Evolutionary conservation across 371 early-diverging fungal species (phyloP), one percentile per base, ranked within the genome.

Genomic region (Choanephora cucurbitarum): DNA sequence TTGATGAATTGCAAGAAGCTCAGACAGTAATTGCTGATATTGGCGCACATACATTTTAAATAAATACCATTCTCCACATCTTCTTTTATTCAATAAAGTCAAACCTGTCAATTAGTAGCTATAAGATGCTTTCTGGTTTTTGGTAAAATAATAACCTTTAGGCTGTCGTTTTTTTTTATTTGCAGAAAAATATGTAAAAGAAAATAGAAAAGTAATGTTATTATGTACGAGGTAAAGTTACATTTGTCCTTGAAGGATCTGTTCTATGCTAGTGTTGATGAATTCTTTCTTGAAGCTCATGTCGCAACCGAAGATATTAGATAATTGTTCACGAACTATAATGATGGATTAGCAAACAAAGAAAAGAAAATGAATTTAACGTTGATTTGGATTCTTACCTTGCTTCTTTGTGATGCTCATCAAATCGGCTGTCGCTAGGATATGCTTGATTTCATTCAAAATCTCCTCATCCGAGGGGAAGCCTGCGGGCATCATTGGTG

Each of bases 181-280:
- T 28, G 3, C 5, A 7, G 7, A 7, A 7, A 28, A 28, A 28
- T 3, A 28, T 28, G 7, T 28, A 44, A 22, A 44, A 44, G 23
- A 22, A 44, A 21, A 8, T 19, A 21, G n/a, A n/a, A n/a, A n/a
- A n/a, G 1, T 21, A 28, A 11, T 15, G n/a, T 46, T 46, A 10
- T 22, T 33, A 48, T 48, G 19, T 28, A 11, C 32, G 17, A 18
- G 14, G 19, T 49, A 49, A 13, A 32, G 48, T 63, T 73, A 78
- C 42, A 74, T 44, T 44, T 68, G 70, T 39, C 70, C 73, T 56
- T 75, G 75, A 41, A 81, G 60, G 41, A 83, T 70, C 13, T 75
- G 62, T 65, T 94, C 95, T 53, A 97, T 95, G 52, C 84, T 84
- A 41, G 78, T 75, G 66, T 95, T 90, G 62, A 96, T 94, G 62